These are phyloP conservation scores for Xerocomus minutiporus DNA, from an alignment of 1,284 basidiomycete genomes.

Conservation along the genomic window DNA sequence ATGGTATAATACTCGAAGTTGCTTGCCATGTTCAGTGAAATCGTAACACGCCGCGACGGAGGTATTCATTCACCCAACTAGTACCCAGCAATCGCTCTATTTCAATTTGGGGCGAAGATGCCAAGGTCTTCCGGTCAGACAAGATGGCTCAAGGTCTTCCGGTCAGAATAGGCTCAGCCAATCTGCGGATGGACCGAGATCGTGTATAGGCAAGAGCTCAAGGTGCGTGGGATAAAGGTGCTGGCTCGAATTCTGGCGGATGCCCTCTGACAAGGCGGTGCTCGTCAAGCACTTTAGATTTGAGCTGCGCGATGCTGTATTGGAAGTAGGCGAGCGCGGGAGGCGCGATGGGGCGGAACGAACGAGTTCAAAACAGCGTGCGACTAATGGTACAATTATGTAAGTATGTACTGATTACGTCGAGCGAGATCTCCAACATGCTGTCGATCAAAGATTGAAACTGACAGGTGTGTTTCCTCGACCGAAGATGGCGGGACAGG, in stretches of 20 bases:
- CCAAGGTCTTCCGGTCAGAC: conserved; percentile 35
- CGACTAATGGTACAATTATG: not conserved
- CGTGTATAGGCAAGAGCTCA: conserved; percentile 45
- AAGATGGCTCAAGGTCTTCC: conserved; percentile 30
- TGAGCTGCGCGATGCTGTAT: not conserved
- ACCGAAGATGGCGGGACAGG: conserved; percentile 15
- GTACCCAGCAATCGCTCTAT: no score
- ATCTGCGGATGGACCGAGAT: conserved; percentile 34
- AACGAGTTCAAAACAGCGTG: not conserved
- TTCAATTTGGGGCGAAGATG: conserved; percentile 37
- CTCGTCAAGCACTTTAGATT: not conserved
- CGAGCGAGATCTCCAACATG: not conserved
- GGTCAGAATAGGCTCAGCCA: not conserved
- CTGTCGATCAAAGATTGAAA: not conserved
- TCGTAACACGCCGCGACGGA: no score
- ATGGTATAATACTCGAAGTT: no score
- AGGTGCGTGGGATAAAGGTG: conserved; percentile 31
- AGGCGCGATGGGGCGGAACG: not conserved
- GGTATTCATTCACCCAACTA: no score
- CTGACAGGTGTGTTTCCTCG: not conserved
- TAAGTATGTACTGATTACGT: not conserved
- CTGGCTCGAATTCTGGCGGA: no score
- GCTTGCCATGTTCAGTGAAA: no score
- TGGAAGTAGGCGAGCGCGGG: not conserved
- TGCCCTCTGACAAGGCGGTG: not conserved